Evolutionary conservation across 2,329 filamentous ascomycete species (phyloP).

Genomic region (Colletotrichum siamense): DNA sequence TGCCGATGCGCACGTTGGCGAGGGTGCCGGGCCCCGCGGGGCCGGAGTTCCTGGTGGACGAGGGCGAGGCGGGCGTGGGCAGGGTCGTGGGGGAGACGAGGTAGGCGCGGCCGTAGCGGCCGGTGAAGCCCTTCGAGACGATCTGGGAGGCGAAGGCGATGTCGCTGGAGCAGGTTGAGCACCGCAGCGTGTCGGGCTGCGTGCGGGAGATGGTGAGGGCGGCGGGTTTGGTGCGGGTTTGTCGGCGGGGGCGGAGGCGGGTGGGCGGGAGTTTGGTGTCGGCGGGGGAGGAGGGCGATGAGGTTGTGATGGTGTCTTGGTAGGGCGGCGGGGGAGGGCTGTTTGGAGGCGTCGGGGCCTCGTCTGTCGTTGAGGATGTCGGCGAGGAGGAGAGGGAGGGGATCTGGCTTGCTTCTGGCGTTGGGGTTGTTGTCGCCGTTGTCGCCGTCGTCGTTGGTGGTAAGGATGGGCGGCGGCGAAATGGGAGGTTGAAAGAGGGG

Average conservation of each 20-base stretch:
- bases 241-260: neutral
- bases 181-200: conserved; percentile 63
- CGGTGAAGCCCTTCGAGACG: conserved; percentile 70
- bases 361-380: conserved; percentile 37
- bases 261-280: neutral
- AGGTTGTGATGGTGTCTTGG: conserved; percentile 9
- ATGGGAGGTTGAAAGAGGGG: conserved; percentile 54
- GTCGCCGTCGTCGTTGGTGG: neutral
- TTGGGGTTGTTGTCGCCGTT: neutral
- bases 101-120: conserved; percentile 68
- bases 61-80: conserved; percentile 17
- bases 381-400: conserved; percentile 42
- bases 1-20: conserved; percentile 61
- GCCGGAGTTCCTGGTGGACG: conserved; percentile 15
- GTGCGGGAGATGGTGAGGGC: conserved; percentile 42
- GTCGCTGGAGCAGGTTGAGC: conserved; percentile 63
- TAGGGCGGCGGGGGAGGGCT: conserved; percentile 29
- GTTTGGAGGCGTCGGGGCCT: conserved; percentile 24
- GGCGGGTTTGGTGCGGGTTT: conserved; percentile 10
- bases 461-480: conserved; percentile 45
- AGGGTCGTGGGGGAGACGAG: conserved; percentile 53
- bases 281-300: neutral
- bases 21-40: conserved; percentile 38
- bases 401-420: conserved; percentile 26
- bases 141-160: conserved; percentile 67